These are phyloP conservation scores for Vaccinium darrowii DNA, from an alignment of 148 eudicot genomes.

Conservation along the genomic window DNA sequence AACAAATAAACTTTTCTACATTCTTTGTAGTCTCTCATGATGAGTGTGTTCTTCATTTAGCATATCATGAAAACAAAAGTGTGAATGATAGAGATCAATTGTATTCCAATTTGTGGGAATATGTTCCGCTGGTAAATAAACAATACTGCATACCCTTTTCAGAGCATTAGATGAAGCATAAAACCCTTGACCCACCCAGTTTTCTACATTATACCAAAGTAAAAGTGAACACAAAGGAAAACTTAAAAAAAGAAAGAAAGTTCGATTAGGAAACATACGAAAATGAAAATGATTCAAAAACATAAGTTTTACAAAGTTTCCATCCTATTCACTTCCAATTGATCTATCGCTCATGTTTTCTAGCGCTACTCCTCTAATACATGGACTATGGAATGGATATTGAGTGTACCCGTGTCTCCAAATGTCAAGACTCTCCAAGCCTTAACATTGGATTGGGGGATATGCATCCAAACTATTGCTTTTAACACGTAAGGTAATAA, in stretches of 20 bases:
- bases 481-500: background rate
- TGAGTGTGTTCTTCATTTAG: background rate
- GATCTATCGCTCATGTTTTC: background rate
- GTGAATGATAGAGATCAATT: background rate
- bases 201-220: background rate
- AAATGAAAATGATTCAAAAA: background rate
- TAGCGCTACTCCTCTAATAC: background rate
- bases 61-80: background rate
- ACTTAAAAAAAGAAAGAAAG: background rate
- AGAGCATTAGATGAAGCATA: background rate
- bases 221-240: background rate
- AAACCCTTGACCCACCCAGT: background rate
- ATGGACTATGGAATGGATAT: background rate
- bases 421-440: background rate
- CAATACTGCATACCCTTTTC: background rate
- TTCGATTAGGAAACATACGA: background rate
- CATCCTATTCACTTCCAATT: background rate
- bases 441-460: background rate
- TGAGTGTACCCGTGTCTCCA: background rate
- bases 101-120: background rate
- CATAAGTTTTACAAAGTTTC: background rate
- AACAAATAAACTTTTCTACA: background rate
- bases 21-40: background rate
- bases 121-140: background rate
- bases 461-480: background rate